Evolutionary conservation across 805 yeast species (phyloP), one percentile per base, ranked within the genome.

Genomic region (Myxozyma geophila): DNA sequence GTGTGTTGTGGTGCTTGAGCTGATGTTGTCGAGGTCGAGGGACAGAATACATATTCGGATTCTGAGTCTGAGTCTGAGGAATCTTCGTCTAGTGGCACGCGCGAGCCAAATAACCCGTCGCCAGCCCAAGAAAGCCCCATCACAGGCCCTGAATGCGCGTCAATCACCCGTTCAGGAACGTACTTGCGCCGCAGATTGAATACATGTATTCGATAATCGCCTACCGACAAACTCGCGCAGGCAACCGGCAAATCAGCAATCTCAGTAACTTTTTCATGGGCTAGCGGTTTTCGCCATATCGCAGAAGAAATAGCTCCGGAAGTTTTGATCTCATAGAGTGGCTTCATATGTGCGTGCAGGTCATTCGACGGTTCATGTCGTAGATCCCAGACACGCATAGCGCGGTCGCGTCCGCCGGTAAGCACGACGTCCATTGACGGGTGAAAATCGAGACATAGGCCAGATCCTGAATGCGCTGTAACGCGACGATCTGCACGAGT

Each of bases 381-480:
- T 82, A 85, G 77, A 70, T 83, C 87, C 93, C 96, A 90, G 2
- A 89, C 85, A 65, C 89, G 90, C 41, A 89, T 80, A 69, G 86
- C 87, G 58, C 88, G 87, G 75, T 95, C 99, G 70, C 98, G 81
- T 7, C 99, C 99, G 15, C 98, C 98, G 21, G 97, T 90, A 5
- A 87, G 87, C 21, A 95, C 83, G 70, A 87, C 89, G 67, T 92
- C 96, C 43, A 81, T 74, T 44, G 85, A 87, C 0, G 96, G 96
- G 72, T 92, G 97, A 87, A 96, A 92, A 70, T 90, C 92, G 4
- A 95, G 75, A 4, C 96, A 85, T 17, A 92, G 78, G 0, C 96
- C 98, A 1, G 97, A 96, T 0, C 96, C 96, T 1, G 91, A 84
- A 73, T 93, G 98, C 2, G 97, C 96, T 70, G 88, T 89, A 73